Conservation (phyloP, 2,329 filamentous ascomycete genomes). For the Fragosphaeria purpurea region DNA sequence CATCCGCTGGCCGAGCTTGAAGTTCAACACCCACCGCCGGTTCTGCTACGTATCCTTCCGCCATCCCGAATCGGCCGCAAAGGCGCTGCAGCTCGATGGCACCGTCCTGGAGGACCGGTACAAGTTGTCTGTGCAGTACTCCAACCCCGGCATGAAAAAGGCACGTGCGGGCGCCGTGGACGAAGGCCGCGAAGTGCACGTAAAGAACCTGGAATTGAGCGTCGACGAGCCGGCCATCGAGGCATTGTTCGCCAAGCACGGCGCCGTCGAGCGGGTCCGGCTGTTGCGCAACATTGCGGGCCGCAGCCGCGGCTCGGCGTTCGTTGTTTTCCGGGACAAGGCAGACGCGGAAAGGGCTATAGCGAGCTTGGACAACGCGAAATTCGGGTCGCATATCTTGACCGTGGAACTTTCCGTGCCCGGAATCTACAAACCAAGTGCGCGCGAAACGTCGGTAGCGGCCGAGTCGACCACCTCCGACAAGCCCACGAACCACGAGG, state of each 20-base stretch:
- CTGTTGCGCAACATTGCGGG: slow-evolving; percentile 60
- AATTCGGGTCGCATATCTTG: slow-evolving; percentile 58
- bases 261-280: slow-evolving; percentile 61
- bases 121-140: slow-evolving; percentile 69
- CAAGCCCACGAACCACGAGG: slow-evolving; percentile 30
- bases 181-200: slow-evolving; percentile 80
- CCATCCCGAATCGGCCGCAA: slow-evolving; percentile 54
- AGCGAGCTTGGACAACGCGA: slow-evolving; percentile 58
- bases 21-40: slow-evolving; percentile 75
- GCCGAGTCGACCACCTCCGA: slow-evolving; percentile 21
- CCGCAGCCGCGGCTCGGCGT: slow-evolving; percentile 67
- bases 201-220: slow-evolving; percentile 57
- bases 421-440: slow-evolving; percentile 45
- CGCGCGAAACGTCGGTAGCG: slow-evolving; percentile 28
- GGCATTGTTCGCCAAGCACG: slow-evolving; percentile 64
- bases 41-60: slow-evolving; percentile 96
- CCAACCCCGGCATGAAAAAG: slow-evolving; percentile 70
- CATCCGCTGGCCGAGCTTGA: slow-evolving; percentile 83
- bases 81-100: slow-evolving; percentile 64
- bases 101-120: slow-evolving; percentile 57
- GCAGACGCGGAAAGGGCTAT: slow-evolving; percentile 58
- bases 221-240: slow-evolving; percentile 59
- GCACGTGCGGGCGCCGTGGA: slow-evolving; percentile 67
- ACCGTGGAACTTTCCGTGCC: slow-evolving; percentile 52
- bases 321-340: slow-evolving; percentile 64